Evolutionary conservation across 768 basidiomycete species (phyloP), one percentile per base, ranked within the genome.

Genomic region (Boletus eberwhitei): DNA sequence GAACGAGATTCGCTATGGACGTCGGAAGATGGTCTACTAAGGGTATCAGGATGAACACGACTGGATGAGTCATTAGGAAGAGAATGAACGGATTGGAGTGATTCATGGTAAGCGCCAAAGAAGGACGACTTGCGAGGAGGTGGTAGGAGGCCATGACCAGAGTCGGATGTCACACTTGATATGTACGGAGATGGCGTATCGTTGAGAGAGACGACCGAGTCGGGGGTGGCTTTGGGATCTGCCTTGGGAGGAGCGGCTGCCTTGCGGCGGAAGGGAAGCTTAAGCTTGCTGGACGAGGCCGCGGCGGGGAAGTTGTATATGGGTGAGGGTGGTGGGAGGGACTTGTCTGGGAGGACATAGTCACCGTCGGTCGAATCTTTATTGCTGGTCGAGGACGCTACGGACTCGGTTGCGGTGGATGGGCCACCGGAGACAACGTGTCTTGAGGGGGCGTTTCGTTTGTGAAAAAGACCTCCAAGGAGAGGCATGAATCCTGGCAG

Each of bases 81-180:
- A 29, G 88, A 89, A 57, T 79, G 81, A 29, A 85, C 84, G 17
- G 87, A 61, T 69, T 69, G 24, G 78, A 78, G 63, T 0, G 63
- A 62, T 8, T 81, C 84, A 24, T 71, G 79, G 59, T 85, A 80
- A 6, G 78, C 77, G 11, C 77, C 80, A 67, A 89, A 88, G 52
- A 88, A 77, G 40, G 83, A 78, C 2, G 82, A 83, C 63, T 83
- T 83, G 21, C 79, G 78, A 1, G 86, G 86, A 1, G 87, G 84
- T 4, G 83, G 85, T 34, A 76, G 77, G 26, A 75, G 59, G 24
- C 72, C 74, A 19, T 71, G 62, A 16, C 79, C 81, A 4, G 74
- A 67, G 48, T 81, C 80, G 40, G 81, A 78, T 7, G 70, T 72
- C 7, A 73, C 71, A 47, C 71, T 64, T 6, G 71, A 75, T 74